These are phyloP conservation scores for Apiospora hydei DNA, from an alignment of 2,329 filamentous ascomycete species.

Conservation along the genomic window DNA sequence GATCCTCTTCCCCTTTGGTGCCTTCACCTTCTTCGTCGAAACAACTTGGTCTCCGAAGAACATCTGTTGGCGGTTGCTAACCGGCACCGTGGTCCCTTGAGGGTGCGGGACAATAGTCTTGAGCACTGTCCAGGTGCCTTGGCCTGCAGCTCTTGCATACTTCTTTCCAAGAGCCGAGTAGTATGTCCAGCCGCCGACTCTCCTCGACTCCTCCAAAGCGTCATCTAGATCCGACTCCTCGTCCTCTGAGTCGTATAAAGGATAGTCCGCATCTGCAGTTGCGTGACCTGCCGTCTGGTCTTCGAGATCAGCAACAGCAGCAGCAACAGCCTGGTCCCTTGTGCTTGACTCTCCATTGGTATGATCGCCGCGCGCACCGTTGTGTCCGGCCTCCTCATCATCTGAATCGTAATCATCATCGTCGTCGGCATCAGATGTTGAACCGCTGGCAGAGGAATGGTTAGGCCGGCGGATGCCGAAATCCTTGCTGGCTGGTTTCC, in stretches of 20 bases:
- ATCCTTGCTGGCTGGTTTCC: constrained; percentile 85
- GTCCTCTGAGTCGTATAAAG: constrained; percentile 89
- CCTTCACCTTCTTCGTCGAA: constrained; percentile 68
- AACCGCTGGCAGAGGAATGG: constrained; percentile 76
- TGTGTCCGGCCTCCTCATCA: constrained; percentile 57
- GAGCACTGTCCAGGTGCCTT: constrained; percentile 52
- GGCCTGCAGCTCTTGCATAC: constrained; percentile 52
- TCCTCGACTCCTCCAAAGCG: constrained; percentile 77
- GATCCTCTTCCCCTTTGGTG: constrained; percentile 86
- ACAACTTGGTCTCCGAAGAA: constrained; percentile 64
- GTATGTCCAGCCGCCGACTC: constrained; percentile 80
- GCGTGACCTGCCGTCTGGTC: constrained; percentile 76
- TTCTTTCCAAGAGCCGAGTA: constrained; percentile 64
- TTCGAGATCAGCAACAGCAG: constrained; percentile 69
- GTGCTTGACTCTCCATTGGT: constrained; percentile 31
- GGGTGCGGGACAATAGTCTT: constrained; percentile 63
- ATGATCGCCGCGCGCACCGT: constrained; percentile 33
- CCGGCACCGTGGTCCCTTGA: constrained; percentile 61
- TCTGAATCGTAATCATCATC: constrained; percentile 77
- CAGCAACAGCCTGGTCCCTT: constrained; percentile 31
- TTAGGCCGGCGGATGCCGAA: constrained; percentile 89
- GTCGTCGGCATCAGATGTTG: constrained; percentile 79
- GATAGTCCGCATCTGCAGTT: constrained; percentile 73
- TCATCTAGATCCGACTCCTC: constrained; percentile 76
- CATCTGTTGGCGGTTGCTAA: constrained; percentile 60